Percentiles rank a stretch among this genome's conserved stretches.
phyloP scores from a whole-genome alignment of 306 rosid genomes.

The Cucurbita pepo region DNA sequence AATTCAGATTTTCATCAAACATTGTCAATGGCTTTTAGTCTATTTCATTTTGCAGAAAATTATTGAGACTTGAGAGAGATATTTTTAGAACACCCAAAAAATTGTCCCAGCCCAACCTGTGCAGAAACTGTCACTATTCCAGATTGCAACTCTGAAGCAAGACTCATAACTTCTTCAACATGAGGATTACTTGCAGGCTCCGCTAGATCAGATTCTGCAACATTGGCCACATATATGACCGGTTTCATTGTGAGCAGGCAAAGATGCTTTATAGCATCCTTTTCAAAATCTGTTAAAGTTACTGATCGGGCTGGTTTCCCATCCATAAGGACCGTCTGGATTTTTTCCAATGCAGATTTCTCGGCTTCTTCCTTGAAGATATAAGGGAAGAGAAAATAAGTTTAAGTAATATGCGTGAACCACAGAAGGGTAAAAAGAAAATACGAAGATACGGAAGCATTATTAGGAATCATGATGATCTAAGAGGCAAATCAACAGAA shows the following conservation, averaged over 20 bases:
- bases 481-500: background rate
- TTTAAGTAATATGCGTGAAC: background rate
- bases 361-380: conserved; percentile 78
- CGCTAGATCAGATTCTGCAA: conserved; percentile 80
- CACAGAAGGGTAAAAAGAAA: background rate
- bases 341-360: conserved; percentile 67
- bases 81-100: background rate
- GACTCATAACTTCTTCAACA: conserved; percentile 49
- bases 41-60: background rate
- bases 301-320: conserved; percentile 96
- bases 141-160: conserved; percentile 62
- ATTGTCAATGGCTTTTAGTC: background rate
- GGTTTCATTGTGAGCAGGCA: conserved; percentile 96
- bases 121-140: conserved; percentile 88
- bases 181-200: conserved; percentile 48
- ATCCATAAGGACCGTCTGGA: conserved; percentile 62
- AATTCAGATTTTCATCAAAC: background rate
- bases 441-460: background rate
- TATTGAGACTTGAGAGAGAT: background rate
- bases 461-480: background rate
- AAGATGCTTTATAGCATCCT: conserved; percentile 61
- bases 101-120: conserved; percentile 34
- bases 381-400: background rate
- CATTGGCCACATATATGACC: conserved; percentile 74
- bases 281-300: conserved; percentile 60